These are phyloP conservation scores for Apodospora peruviana DNA, from an alignment of 495 filamentous ascomycete species.

Conservation along the genomic window DNA sequence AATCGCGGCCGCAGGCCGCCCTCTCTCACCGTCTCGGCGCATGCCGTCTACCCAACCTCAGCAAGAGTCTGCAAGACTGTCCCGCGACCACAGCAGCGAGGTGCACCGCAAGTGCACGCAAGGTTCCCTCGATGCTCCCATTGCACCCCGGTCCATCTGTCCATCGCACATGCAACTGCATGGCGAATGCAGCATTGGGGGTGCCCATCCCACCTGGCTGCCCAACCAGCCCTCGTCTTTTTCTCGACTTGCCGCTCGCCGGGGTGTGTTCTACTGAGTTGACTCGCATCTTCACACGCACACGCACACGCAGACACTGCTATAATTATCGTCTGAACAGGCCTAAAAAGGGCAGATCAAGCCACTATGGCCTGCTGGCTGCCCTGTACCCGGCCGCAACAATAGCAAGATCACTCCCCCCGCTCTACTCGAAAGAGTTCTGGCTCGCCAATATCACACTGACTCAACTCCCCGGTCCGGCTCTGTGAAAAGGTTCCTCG, in stretches of 20 bases:
- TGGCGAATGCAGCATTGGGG: slow-evolving; percentile 9
- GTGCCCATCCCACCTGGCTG: slow-evolving; percentile 17
- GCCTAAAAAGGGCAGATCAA: not conserved
- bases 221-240: slow-evolving; percentile 39
- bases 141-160: slow-evolving; percentile 5
- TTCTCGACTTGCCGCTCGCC: slow-evolving; percentile 29
- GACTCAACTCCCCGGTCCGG: slow-evolving; percentile 5
- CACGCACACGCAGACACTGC: slow-evolving; percentile 21
- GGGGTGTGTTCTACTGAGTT: slow-evolving; percentile 2
- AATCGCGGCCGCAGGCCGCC: slow-evolving; percentile 17
- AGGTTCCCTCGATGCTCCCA: not conserved
- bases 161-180: slow-evolving; percentile 7
- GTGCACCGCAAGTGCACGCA: not conserved
- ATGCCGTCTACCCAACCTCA: not conserved
- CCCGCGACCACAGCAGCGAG: slow-evolving; percentile 1
- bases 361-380: not conserved
- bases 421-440: not conserved
- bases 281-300: not conserved
- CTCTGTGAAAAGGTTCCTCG: not conserved
- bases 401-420: no score
- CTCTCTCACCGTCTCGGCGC: slow-evolving; percentile 11
- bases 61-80: no score
- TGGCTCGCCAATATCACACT: slow-evolving; percentile 14
- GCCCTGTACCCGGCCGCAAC: no score
- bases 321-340: slow-evolving; percentile 30